Base-by-base conservation (phyloP, 2,329 filamentous ascomycete species). In the Talaromyces sp. region DNA sequence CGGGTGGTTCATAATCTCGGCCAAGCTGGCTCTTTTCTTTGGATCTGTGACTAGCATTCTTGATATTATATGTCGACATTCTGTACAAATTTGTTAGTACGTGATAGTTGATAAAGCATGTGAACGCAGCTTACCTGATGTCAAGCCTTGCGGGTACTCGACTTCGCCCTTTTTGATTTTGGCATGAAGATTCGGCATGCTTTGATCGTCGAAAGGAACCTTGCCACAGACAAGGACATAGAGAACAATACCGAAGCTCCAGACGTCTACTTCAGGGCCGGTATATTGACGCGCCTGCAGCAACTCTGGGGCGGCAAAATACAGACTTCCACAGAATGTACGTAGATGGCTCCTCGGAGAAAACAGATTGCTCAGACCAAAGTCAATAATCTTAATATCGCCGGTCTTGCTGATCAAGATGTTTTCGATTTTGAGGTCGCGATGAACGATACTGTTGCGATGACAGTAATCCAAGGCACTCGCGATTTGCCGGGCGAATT, bases 341-440 rank as follows among this genome's bases (percentile, higher is more conserved):
- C 97, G 97, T 65, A 98, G 85, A 68, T 96, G 89, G 68, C 86
- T 87, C 53, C 89, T 85, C 0, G 95, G 95, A 6, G 92, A 89
- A 78, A 97, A 99, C 4, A 98, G 86, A 73, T 99, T 99, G 82
- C 94, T 98, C 63, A 99, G 84, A 34, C 94, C 95, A 77, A 99
- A 99, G 76, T 99, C 95, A 71, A 99, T 99, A 72, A 99, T 98
- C 77, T 98, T 98, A 79, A 99, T 99, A 75, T 99, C 95, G 47
- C 95, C 95, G 1, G 91, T 97, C 83, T 98, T 98, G 84, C 93
- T 97, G 80, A 99, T 99, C 67, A 99, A 86, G 63, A 99, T 99
- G 76, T 99, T 99, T 78, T 98, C 95, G 71, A 99, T 99, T 84
- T 99, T 99, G 70, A 99, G 81, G 76, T 99, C 95, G 60, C 95